Evolutionary conservation across 2,329 filamentous ascomycete genomes (phyloP).

Genomic region (Fusarium illudens): DNA sequence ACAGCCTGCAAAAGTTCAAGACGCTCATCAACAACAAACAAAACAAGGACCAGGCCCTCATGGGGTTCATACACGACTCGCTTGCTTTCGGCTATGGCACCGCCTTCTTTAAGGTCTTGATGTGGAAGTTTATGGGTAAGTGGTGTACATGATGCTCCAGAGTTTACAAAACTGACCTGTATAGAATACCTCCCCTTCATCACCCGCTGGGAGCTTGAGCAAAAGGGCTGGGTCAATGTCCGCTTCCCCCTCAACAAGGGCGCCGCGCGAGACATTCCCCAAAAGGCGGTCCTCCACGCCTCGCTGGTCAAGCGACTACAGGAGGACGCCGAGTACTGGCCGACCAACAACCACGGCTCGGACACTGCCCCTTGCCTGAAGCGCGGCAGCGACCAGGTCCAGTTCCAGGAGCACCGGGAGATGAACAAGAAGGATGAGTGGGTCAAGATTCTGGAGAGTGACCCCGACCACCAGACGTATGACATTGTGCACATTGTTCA

Average conservation of each 20-base stretch:
- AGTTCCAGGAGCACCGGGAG: constrained; percentile 1
- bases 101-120: constrained; percentile 49
- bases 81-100: constrained; percentile 50
- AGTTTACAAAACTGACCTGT: background rate
- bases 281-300: constrained; percentile 50
- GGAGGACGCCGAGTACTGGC: constrained; percentile 42
- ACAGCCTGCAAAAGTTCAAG: constrained; percentile 46
- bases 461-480: constrained; percentile 30
- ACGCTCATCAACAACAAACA: constrained; percentile 41
- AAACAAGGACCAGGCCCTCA: constrained; percentile 44
- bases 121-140: constrained; percentile 57
- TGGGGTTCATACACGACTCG: constrained; percentile 51
- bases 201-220: constrained; percentile 51
- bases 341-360: constrained; percentile 48
- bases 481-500: constrained; percentile 10
- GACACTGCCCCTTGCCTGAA: constrained; percentile 45
- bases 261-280: constrained; percentile 50
- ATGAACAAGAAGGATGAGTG: background rate
- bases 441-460: constrained; percentile 5
- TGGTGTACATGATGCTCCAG: fast-evolving
- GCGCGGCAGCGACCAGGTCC: constrained; percentile 9
- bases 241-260: constrained; percentile 52
- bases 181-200: constrained; percentile 52
- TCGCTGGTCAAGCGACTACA: constrained; percentile 48
- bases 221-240: constrained; percentile 45